These are phyloP conservation scores for Albifimbria verrucaria DNA, from an alignment of 2,329 filamentous ascomycete genomes.

Conservation along the genomic window DNA sequence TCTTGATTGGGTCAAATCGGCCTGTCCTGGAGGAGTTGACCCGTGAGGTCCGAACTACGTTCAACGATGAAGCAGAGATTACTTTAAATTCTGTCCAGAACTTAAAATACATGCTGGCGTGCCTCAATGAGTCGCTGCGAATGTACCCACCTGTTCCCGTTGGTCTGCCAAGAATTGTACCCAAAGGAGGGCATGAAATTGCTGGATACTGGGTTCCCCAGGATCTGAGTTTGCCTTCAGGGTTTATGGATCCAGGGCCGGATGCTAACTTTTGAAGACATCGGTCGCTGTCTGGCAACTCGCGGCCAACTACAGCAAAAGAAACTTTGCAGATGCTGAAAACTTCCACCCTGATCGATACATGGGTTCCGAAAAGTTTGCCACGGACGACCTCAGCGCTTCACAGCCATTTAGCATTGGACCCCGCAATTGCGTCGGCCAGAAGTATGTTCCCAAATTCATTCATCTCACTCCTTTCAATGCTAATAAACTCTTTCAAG, in stretches of 20 bases:
- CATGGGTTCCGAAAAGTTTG: no score
- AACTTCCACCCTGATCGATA: no score
- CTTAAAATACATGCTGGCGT: constrained; percentile 24
- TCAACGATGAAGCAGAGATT: constrained; percentile 3
- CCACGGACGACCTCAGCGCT: no score
- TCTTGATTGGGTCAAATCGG: constrained; percentile 24
- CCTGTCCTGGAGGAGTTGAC: constrained; percentile 25
- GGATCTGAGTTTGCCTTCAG: constrained; percentile 14
- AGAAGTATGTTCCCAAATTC: no score
- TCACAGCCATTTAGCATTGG: no score
- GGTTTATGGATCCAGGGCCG: not conserved
- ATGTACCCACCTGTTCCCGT: constrained; percentile 26
- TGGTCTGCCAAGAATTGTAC: constrained; percentile 20
- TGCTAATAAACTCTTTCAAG: not conserved
- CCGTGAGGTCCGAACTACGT: constrained; percentile 21
- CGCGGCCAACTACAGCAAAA: not conserved
- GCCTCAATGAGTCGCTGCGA: constrained; percentile 36
- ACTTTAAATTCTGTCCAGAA: constrained; percentile 3
- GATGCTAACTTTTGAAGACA: constrained; percentile 4
- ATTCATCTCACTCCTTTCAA: not conserved
- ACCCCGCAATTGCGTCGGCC: no score
- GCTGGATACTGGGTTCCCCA: constrained; percentile 21
- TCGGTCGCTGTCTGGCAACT: not conserved
- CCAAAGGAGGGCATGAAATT: constrained; percentile 5
- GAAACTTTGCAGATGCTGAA: no score